Evolutionary conservation across 78 protist species (phyloP), one percentile per base, ranked within the genome.

Genomic region (Dictyostelium firmibasis): DNA sequence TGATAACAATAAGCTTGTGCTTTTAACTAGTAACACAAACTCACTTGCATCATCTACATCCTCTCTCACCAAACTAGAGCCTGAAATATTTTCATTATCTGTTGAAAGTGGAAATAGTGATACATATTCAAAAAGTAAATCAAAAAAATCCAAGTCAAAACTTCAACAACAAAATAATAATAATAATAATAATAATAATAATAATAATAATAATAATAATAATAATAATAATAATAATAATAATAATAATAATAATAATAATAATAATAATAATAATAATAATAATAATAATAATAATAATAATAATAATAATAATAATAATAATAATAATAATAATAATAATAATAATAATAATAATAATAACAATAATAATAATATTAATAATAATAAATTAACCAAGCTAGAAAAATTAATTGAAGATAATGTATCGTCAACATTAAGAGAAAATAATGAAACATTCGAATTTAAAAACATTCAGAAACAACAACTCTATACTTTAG

Each of bases 71-170:
- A 35, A 77, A 41, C 83, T 29, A 77, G 64, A 77, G 41, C n/a
- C 83, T 41, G 83, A 77, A 77, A 77, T 77, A 38, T 77, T 77
- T 41, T 77, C 83, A 31, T 77, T 77, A 77, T 77, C 83, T 41
- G 83, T 77, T 41, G 83, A 43, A 8, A 35, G 36, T 20, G 81
- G 36, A 16, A 31, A 33, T 36, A 23, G 23, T 16, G 79, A 72
- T 72, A 27, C 9, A 72, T 72, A 14, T 33, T 72, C 33, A 31
- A 72, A 33, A 33, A n/a, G 57, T 77, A 35, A 76, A 16, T 16
- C 60, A 23, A n/a, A 77, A 23, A 77, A 72, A 72, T 35, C 79
- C 27, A 69, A 69, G 18, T 29, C 77, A 31, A 57, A 57, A 57
- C 62, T 3, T 16, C 62, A 50, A 50, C n/a, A 57, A 20, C 16